Conservation (phyloP, 345 rosid genomes). For the Eucalyptus regnans region DNA sequence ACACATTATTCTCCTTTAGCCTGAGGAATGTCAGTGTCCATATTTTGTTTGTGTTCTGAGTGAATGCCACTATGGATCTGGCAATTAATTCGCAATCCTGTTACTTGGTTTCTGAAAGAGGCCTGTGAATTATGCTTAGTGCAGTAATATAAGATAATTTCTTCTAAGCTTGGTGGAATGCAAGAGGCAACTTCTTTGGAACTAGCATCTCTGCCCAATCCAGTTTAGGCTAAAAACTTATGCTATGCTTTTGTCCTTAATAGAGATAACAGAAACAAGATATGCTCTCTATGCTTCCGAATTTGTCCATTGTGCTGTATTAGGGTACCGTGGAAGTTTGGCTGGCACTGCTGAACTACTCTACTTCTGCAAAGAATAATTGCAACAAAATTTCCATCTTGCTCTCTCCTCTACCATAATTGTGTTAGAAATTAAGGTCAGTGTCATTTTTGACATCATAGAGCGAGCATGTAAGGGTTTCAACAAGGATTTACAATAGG, state of each 20-base stretch:
- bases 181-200: background rate
- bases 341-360: background rate
- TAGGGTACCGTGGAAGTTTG: background rate
- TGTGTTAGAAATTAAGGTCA: background rate
- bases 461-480: background rate
- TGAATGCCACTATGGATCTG: background rate
- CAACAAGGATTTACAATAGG: background rate
- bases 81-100: background rate
- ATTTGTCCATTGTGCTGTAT: background rate
- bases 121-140: background rate
- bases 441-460: background rate
- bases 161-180: background rate
- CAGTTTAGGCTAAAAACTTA: background rate
- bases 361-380: background rate
- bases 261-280: background rate
- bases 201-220: background rate
- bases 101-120: background rate
- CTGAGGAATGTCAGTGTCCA: background rate
- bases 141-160: background rate
- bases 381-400: background rate
- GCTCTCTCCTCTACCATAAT: background rate
- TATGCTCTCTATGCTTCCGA: background rate
- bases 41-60: background rate
- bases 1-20: background rate
- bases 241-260: background rate